Percentiles rank a stretch among this genome's conserved stretches.
Conservation (phyloP, 2,329 filamentous ascomycete species). For the Aspergillus pseudoglaucus region DNA sequence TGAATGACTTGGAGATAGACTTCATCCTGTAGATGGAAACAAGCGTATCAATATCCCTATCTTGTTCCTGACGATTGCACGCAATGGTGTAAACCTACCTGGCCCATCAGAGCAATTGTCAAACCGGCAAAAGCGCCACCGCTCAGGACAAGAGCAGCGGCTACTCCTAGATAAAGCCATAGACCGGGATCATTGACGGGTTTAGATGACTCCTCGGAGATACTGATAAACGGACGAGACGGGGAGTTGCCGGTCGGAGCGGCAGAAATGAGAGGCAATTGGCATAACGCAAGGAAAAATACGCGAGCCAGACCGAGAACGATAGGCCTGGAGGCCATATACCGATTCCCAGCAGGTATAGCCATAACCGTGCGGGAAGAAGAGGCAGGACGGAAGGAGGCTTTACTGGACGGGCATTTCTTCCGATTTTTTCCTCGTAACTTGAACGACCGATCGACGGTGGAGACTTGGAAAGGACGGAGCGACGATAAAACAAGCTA, state of each 20-base stretch:
- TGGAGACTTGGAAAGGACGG: too few relatives aligned
- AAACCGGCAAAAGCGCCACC: constrained; percentile 92
- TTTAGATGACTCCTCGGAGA: constrained; percentile 38
- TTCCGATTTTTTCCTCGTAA: background rate
- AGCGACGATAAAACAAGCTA: too few relatives aligned
- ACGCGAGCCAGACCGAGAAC: constrained; percentile 38
- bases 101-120: constrained; percentile 63
- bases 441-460: too few relatives aligned
- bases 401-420: constrained; percentile 1
- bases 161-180: constrained; percentile 75
- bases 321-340: constrained; percentile 32
- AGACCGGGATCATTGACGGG: constrained; percentile 57
- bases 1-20: constrained; percentile 95
- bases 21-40: constrained; percentile 57
- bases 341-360: constrained; percentile 20
- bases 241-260: constrained; percentile 24
- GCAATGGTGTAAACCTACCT: constrained; percentile 30
- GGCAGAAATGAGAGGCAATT: constrained; percentile 34
- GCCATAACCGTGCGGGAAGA: constrained; percentile 18
- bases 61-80: background rate
- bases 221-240: constrained; percentile 10
- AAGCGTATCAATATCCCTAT: background rate
- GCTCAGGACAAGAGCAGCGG: constrained; percentile 71
- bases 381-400: background rate
- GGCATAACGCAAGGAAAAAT: constrained; percentile 29